A percentile compares a stretch with the other conserved stretches of the same genome.
Conservation (phyloP, 2,329 filamentous ascomycete genomes). For the Lachnellula suecica region DNA sequence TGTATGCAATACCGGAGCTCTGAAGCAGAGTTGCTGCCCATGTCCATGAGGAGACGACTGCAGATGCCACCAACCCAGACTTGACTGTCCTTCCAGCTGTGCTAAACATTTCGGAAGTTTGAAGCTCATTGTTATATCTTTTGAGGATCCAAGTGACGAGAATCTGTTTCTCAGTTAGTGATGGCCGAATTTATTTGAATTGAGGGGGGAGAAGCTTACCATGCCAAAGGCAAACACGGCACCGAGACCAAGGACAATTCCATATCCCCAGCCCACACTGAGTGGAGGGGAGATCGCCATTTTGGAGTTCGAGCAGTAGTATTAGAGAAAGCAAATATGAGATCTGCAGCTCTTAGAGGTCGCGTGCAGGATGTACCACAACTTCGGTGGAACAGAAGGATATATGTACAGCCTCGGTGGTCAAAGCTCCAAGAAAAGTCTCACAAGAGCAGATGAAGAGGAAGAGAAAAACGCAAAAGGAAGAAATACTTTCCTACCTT, state of each 20-base stretch:
- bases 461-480: background rate
- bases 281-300: constrained; percentile 34
- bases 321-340: background rate
- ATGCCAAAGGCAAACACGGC: constrained; percentile 63
- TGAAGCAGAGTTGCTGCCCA: constrained; percentile 86
- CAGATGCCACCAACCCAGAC: constrained; percentile 81
- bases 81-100: constrained; percentile 88
- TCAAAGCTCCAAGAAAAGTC: background rate
- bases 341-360: background rate
- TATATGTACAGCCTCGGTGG: background rate
- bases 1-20: constrained; percentile 78
- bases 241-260: constrained; percentile 58
- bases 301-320: constrained; percentile 3
- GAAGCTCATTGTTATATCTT: constrained; percentile 70
- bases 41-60: constrained; percentile 92
- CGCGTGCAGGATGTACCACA: background rate
- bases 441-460: background rate
- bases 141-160: constrained; percentile 35
- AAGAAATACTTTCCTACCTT: background rate
- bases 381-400: background rate
- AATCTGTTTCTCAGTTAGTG: constrained; percentile 21
- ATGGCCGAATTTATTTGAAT: background rate
- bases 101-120: constrained; percentile 91
- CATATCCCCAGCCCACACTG: constrained; percentile 56
- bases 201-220: constrained; percentile 40